Base-by-base conservation (phyloP, 1,284 basidiomycete species). In the Heterobasidion annosum region DNA sequence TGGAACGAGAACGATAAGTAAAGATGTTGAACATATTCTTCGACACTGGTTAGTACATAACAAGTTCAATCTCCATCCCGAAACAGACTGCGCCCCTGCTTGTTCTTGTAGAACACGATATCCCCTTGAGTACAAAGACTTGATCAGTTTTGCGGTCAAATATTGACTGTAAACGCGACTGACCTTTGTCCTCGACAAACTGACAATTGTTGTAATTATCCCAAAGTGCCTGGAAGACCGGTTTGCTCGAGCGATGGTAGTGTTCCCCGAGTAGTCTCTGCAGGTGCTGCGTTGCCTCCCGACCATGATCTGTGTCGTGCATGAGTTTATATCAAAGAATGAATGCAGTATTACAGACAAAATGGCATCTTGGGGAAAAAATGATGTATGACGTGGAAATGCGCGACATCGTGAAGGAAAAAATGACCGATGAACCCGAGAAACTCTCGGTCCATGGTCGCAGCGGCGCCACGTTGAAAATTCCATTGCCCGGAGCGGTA, bases 161-260 rank as follows among this genome's bases (percentile, higher is more conserved):
- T 16, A 46, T 13, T 10, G 3, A 18, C 12, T 6, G 10, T 40
- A 8, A 46, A 18, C 12, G 3, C 35, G 13, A 34, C 44, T 43
- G 49, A 68, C 69, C 70, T 51, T 75, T 73, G 64, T 85, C 80
- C 60, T 91, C 88, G 48, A 91, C 82, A 68, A 86, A 91, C 64
- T 83, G 73, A 61, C 79, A 85, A 18, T 73, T 67, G 62, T 81
- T 83, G 62, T 81, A 82, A 54, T 67, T 78, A 5, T 76, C 68
- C 80, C 80, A 82, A 5, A 83, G 70, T 1, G 77, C 74, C 57
- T 69, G 63, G 69, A 82, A 82, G 1, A 71, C 70, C 16, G 75
- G 73, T 54, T 73, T 70, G 32, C 77, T 69, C 8, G 76, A 77
- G 55, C 63, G 72, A 16, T 64, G 68, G 58, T 82, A 82, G 61